phyloP scores from a whole-genome alignment of 306 rosid species.

The Quercus glauca region DNA sequence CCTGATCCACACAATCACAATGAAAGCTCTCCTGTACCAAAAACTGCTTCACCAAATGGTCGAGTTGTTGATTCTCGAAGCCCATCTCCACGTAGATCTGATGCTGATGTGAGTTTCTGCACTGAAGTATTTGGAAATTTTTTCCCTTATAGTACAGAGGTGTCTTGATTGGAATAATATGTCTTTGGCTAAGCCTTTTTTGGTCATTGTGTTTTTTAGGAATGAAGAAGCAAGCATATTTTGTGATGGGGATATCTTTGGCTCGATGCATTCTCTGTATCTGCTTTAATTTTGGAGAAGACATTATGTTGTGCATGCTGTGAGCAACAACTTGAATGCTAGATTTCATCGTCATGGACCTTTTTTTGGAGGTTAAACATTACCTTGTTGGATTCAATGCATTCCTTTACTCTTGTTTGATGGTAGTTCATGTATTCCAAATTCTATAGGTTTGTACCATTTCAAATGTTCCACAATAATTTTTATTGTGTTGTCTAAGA shows the following conservation, averaged over 20 bases:
- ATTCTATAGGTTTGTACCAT: constrained; percentile 10
- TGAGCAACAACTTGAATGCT: constrained; percentile 33
- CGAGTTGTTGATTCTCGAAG: constrained; percentile 51
- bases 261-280: constrained; percentile 8
- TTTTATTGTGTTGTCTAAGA: constrained; percentile 9
- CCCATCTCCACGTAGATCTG: constrained; percentile 51
- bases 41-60: constrained; percentile 39
- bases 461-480: constrained; percentile 15
- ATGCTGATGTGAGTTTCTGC: constrained; percentile 51
- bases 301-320: constrained; percentile 19
- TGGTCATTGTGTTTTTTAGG: constrained; percentile 32
- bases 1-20: constrained; percentile 31
- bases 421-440: constrained; percentile 32
- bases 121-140: neutral
- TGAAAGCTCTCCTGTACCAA: constrained; percentile 37
- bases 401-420: constrained; percentile 27
- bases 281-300: constrained; percentile 12
- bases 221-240: constrained; percentile 27
- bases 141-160: neutral
- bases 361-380: constrained; percentile 45
- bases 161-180: neutral
- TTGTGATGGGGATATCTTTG: neutral
- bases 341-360: constrained; percentile 30
- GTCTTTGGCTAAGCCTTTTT: neutral
- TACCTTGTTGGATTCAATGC: constrained; percentile 40